Evolutionary conservation across 305 asterid genomes (phyloP).

Genomic region (Lippia alba): DNA sequence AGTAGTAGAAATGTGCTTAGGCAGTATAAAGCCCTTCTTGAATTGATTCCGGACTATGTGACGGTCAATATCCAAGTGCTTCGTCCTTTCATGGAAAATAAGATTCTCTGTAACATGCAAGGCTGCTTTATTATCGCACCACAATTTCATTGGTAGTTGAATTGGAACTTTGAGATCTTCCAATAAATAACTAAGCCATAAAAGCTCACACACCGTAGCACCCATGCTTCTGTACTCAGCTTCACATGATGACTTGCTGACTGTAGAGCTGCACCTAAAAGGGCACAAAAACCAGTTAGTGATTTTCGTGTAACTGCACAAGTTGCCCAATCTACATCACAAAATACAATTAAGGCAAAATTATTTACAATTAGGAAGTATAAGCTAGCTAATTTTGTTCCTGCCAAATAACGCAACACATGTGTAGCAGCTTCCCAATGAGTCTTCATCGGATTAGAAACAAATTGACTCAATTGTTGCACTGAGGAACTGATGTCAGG

Average conservation of each 20-base stretch:
- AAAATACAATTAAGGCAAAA: no score
- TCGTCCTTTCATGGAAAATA: slow-evolving; percentile 4
- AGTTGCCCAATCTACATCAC: no score
- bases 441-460: not conserved
- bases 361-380: not conserved
- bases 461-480: not conserved
- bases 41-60: not conserved
- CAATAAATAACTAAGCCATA: not conserved
- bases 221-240: not conserved
- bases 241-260: not conserved
- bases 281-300: no score
- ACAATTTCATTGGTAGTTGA: not conserved
- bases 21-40: not conserved
- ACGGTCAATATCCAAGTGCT: not conserved
- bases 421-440: not conserved
- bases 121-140: not conserved
- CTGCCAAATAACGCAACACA: not conserved
- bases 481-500: not conserved
- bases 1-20: not conserved
- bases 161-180: accelerated
- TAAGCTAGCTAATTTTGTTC: not conserved
- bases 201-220: not conserved
- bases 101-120: not conserved
- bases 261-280: not conserved
- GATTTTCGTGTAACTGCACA: no score